These are phyloP conservation scores for Trichoderma harzianum DNA, from an alignment of 2,329 filamentous ascomycete species.

Conservation along the genomic window DNA sequence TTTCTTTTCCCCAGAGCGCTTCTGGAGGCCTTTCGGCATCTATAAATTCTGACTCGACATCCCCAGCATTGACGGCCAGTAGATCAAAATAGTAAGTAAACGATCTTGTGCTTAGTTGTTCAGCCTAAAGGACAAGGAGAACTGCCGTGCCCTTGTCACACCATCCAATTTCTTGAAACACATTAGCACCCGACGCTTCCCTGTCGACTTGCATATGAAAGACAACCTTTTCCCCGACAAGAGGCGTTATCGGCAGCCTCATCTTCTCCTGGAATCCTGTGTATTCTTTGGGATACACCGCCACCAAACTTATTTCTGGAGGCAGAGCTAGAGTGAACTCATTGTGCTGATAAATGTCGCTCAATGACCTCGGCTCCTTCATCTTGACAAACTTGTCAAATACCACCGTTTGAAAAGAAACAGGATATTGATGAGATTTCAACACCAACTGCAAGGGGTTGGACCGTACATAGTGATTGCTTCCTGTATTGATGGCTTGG, in stretches of 20 bases:
- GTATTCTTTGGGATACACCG: not conserved
- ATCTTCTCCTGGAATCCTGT: not conserved
- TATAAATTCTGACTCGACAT: not conserved
- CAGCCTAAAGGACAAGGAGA: not conserved
- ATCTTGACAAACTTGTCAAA: not conserved
- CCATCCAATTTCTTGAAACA: not conserved
- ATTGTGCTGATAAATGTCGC: not conserved
- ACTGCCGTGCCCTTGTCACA: not conserved
- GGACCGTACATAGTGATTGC: not conserved
- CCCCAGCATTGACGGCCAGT: not conserved
- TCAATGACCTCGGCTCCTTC: not conserved
- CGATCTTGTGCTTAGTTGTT: not conserved
- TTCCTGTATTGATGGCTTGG: not conserved
- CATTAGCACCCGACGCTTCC: not conserved
- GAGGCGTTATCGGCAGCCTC: not conserved
- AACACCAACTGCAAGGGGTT: not conserved
- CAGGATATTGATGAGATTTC: not conserved
- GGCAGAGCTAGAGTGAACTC: not conserved
- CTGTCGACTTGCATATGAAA: not conserved
- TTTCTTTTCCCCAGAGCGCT: not conserved
- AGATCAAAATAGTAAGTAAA: not conserved
- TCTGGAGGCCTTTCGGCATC: not conserved
- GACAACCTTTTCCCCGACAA: not conserved
- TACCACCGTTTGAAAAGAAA: not conserved
- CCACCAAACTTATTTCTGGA: not conserved